Evolutionary conservation across 768 basidiomycete species (phyloP), one percentile per base, ranked within the genome.

Genomic region (Coprinopsis sp.): DNA sequence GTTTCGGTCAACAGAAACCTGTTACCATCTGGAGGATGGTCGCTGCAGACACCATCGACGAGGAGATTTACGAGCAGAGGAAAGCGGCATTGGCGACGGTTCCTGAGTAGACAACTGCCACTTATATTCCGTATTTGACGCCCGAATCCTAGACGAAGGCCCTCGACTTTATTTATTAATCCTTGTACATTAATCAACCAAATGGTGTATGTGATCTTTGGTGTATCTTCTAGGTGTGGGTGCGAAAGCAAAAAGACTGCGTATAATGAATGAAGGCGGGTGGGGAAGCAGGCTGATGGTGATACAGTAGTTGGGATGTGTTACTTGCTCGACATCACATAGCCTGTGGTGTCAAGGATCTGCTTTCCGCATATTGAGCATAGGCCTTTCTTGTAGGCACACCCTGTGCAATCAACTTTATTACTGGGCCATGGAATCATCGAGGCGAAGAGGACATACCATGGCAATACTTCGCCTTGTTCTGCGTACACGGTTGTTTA

Each of bases 281-380:
- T 25, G 38, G 24, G 34, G 12, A 18, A 37, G 34, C 7, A 13
- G 16, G 18, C 7, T 37, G 7, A 25, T 39, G 8, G 12, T 25
- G 6, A 39, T 39, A 24, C 38, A n/a, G n/a, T n/a, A n/a, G n/a
- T n/a, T n/a, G 44, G 34, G 42, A 33, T 16, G 28, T 11, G 12
- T 68, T 71, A 91, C 64, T 91, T 91, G 70, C 78, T 79, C 19
- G 87, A 88, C 89, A 92, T 92, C 41, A 76, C 78, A 61, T 91
- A 91, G 56, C 85, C 81, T 6, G 79, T 77, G 6, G 87, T 92
- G 62, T 92, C 89, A 23, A 91, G 73, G 49, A 92, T 87, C 60
- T 84, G 72, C 60, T 90, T 91, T 53, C 90, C 90, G 54, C 90
- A 92, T 68, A 91, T 91, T 37, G 87, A 79, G 57, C 90, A 92